Conservation (phyloP, 2,329 filamentous ascomycete genomes). For the Trichoderma oligosporum region DNA sequence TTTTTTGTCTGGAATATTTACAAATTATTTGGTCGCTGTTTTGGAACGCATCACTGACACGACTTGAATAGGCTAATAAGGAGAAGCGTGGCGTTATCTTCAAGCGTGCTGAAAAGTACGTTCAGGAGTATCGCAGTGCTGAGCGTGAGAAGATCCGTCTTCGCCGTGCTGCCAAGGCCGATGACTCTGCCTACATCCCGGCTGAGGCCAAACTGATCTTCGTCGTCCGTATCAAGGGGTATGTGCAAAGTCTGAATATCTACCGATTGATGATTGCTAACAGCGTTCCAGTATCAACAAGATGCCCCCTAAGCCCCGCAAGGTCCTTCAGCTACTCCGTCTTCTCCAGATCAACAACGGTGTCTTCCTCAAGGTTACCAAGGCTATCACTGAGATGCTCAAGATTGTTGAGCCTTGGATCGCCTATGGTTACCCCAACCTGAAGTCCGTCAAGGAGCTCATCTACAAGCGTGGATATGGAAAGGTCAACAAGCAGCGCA, state of each 20-base stretch:
- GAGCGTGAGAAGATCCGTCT: conserved; percentile 99
- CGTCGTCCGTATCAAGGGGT: conserved; percentile 98
- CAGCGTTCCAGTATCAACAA: conserved; percentile 85
- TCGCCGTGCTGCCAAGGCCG: conserved; percentile 80
- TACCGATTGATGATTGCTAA: background rate
- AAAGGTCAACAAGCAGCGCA: conserved; percentile 97
- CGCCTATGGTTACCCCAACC: conserved; percentile 98
- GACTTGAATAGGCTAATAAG: conserved; percentile 75
- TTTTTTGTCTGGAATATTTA: conserved; percentile 30
- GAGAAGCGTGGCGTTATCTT: conserved; percentile 98
- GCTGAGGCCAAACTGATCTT: conserved; percentile 97
- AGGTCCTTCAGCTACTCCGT: conserved; percentile 98
- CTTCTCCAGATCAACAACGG: conserved; percentile 99
- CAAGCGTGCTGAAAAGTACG: conserved; percentile 99
- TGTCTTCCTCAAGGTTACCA: conserved; percentile 95
- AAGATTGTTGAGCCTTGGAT: conserved; percentile 99
- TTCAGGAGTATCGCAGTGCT: conserved; percentile 97
- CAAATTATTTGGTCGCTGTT: conserved; percentile 17
- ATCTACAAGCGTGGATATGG: conserved; percentile 99
- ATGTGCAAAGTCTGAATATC: conserved; percentile 32
- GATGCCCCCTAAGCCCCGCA: conserved; percentile 99
- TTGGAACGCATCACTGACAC: conserved; percentile 36
- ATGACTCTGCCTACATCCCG: conserved; percentile 89
- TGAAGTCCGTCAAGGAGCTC: conserved; percentile 98
- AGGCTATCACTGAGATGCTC: conserved; percentile 95